phyloP scores from a whole-genome alignment of 257 asterid species.

The Nicotiana noctiflora region DNA sequence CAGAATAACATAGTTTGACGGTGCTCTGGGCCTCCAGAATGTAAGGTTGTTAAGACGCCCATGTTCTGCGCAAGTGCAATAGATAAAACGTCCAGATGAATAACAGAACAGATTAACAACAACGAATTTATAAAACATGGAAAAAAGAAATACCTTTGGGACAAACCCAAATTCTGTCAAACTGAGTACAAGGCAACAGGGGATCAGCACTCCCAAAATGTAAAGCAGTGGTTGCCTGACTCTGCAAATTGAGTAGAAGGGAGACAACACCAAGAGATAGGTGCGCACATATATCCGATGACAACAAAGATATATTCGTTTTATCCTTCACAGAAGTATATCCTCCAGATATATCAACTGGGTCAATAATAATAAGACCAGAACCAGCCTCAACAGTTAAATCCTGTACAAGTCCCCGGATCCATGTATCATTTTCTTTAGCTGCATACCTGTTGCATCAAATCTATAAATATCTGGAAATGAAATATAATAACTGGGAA shows the following conservation, averaged over 20 bases:
- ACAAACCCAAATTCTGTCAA: conserved; percentile 90
- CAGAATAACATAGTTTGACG: conserved; percentile 81
- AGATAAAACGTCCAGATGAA: conserved; percentile 7
- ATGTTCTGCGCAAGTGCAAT: conserved; percentile 48
- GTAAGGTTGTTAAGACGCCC: conserved; percentile 78
- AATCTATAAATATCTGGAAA: neutral
- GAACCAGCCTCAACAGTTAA: conserved; percentile 93
- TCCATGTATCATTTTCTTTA: conserved; percentile 91
- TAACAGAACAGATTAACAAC: neutral
- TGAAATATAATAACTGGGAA: neutral
- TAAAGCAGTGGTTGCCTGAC: conserved; percentile 78
- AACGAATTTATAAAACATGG: conserved; percentile 7
- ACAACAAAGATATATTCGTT: conserved; percentile 63
- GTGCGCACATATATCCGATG: conserved; percentile 85
- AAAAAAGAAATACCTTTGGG: conserved; percentile 55
- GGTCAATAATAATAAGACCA: conserved; percentile 92
- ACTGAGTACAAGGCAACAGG: conserved; percentile 75
- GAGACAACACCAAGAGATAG: conserved; percentile 87
- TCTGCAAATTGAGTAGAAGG: conserved; percentile 83
- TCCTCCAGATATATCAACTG: conserved; percentile 94
- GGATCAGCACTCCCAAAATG: conserved; percentile 92
- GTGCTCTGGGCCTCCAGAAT: conserved; percentile 99
- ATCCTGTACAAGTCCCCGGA: conserved; percentile 88
- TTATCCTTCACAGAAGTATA: conserved; percentile 91
- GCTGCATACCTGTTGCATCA: conserved; percentile 75